Base-by-base conservation (phyloP, 805 yeast species). In the Candida dendrica region DNA sequence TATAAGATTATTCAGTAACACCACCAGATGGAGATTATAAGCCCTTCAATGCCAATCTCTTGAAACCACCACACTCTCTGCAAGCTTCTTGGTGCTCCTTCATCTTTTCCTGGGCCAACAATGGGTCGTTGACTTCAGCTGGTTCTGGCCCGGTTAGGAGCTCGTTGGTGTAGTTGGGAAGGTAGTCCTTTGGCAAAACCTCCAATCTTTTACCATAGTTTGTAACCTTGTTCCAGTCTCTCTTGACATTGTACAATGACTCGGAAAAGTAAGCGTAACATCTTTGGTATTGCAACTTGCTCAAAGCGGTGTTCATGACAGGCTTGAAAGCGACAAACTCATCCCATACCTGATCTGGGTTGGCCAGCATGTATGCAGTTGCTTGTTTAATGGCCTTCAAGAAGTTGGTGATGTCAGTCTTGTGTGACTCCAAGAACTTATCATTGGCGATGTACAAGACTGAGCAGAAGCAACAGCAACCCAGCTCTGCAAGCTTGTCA, bases 391-490 rank as follows among this genome's bases (percentile, higher is more conserved):
- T 58, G 10, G 79, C 79, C 17, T 45, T 62, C 67, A 74, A 51
- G 58, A 74, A 68, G 46, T 60, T 64, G 37, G 45, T 56, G 37
- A 73, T 69, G 54, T 72, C 69, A 34, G 65, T 73, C 16, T 74
- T 75, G 55, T 74, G 69, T 38, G 56, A 60, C 11, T 60, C 63
- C 51, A 75, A 61, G 55, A 74, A 75, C 34, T 64, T 58, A 50
- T 75, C 80, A 53, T 75, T 75, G 49, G 64, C 66, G 49, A 74
- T 75, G 68, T 72, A 74, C 51, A 74, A 63, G 45, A 74, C 70
- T 36, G 79, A 70, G 50, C 80, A 74, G 71, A 74, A 74, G 50
- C 80, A 74, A 55, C 80, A 74, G 55, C 80, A 74, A 14, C 80
- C 80, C 42, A 74, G 61, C 47, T 75, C 75, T 18, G 80, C 80